Conservation (phyloP, 768 basidiomycete genomes). For the Pleurotus ostreatus region DNA sequence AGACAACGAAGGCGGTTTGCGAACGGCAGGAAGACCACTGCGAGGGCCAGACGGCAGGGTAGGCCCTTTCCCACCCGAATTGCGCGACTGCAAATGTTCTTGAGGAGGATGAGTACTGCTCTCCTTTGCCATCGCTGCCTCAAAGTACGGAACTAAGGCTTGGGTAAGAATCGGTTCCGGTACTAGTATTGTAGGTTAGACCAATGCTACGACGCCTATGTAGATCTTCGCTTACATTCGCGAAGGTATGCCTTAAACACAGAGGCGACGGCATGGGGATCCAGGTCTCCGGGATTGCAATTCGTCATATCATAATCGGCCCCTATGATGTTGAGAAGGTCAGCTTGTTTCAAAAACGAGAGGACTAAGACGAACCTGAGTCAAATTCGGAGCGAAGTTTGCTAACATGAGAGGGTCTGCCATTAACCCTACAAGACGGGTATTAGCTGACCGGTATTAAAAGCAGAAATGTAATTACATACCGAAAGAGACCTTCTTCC, state of each 20-base stretch:
- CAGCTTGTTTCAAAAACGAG: not conserved
- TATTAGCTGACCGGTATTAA: conserved; percentile 7
- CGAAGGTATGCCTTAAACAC: conserved; percentile 91
- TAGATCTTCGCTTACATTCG: conserved; percentile 62
- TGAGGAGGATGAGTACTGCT: conserved; percentile 28
- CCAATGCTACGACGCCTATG: conserved; percentile 3
- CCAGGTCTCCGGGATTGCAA: conserved; percentile 80
- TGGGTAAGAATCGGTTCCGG: conserved; percentile 84
- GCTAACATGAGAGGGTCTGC: conserved; percentile 75
- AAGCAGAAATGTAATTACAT: conserved; percentile 19
- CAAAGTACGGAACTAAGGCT: conserved; percentile 69
- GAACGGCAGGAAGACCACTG: conserved; percentile 36
- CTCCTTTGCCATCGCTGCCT: conserved; percentile 66
- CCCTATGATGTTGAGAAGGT: conserved; percentile 38
- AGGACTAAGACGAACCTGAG: conserved; percentile 43
- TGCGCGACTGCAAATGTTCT: conserved; percentile 2
- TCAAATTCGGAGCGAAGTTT: conserved; percentile 81
- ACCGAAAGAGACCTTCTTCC: conserved; percentile 87
- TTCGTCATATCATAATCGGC: conserved; percentile 82
- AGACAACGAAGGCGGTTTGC: conserved; percentile 77
- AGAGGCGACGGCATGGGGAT: conserved; percentile 92
- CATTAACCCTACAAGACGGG: conserved; percentile 59
- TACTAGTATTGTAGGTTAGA: conserved; percentile 41
- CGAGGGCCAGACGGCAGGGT: conserved; percentile 33
- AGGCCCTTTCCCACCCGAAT: conserved; percentile 18